Conservation (phyloP, 1,284 basidiomycete genomes). For the Phaffia rhodozyma region DNA sequence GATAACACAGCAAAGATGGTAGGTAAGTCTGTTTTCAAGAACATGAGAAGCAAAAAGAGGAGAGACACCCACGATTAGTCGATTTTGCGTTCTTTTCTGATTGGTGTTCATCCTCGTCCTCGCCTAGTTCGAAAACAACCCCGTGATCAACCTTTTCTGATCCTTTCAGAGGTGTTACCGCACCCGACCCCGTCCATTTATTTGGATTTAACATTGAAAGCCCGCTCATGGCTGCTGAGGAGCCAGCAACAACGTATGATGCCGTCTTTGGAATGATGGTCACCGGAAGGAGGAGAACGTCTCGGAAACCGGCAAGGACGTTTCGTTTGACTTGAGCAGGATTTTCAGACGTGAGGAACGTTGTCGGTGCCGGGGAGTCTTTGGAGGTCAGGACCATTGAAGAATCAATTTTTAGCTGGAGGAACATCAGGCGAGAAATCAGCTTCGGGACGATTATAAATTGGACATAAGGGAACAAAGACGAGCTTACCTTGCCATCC, state of each 20-base stretch:
- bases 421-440: not conserved
- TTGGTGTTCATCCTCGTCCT: conserved; percentile 41
- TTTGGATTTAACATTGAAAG: conserved; percentile 77
- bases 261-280: conserved; percentile 87
- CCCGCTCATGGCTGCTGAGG: conserved; percentile 67
- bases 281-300: conserved; percentile 78
- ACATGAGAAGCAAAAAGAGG: not conserved
- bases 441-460: not conserved
- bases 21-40: not conserved
- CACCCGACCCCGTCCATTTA: conserved; percentile 47
- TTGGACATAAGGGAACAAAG: not conserved
- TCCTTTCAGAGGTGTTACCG: conserved; percentile 9
- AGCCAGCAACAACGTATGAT: conserved; percentile 50
- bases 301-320: conserved; percentile 81
- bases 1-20: not conserved
- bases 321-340: conserved; percentile 86
- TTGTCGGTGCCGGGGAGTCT: conserved; percentile 24
- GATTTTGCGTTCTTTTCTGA: not conserved
- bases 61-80: not conserved
- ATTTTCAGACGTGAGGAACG: conserved; percentile 71
- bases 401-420: conserved; percentile 11
- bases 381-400: not conserved
- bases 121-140: conserved; percentile 50
- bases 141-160: conserved; percentile 14
- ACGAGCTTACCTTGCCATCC: conserved; percentile 49